Evolutionary conservation across 176 grass and related monocot species (phyloP), one percentile per base, ranked within the genome.

Genomic region (Urochloa ruziziensis): DNA sequence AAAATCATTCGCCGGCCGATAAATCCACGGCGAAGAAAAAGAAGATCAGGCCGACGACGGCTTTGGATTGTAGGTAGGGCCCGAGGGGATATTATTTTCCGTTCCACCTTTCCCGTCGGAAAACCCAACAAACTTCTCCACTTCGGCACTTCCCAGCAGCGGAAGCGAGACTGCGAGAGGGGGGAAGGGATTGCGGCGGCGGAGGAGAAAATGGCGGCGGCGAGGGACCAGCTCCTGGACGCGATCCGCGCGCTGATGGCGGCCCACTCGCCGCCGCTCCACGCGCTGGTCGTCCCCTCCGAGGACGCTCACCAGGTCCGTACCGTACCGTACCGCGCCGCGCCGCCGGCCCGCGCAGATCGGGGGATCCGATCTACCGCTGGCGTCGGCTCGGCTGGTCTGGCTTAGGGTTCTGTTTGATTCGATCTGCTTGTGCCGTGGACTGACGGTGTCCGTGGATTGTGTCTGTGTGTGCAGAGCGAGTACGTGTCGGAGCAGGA

Each of bases 401-500:
- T 30, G 58, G 3, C 7, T 25, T 35, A 25, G 33, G 21, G 17
- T 51, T 53, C 42, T 44, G 34, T 85, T 67, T 4, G 36, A 32
- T 49, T 7, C 18, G 53, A 7, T 44, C 17, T 6, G 39, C 39
- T 40, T 40, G 24, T 60, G 72, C 39, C 51, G 39, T 17, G 14
- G 54, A 16, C 54, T 33, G 43, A n/a, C n/a, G 30, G 4, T 62
- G 61, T 1, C 15, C 73, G 35, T n/a, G 6, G 51, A 72, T 84
- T 73, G 53, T 49, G 21, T 42, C 13, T 70, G 77, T 49, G 21
- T 32, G 13, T 70, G 77, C 96, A 99, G 96, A 94, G 96, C 77
- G 93, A 99, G 79, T 99, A 99, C 77, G 96, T 99, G 40, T 99
- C 96, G 18, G 89, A 91, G 62, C 88, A 90, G 91, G 96, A 99